Base-by-base conservation (phyloP, 2,329 filamentous ascomycete genomes). In the Paraphoma chrysanthemicola region DNA sequence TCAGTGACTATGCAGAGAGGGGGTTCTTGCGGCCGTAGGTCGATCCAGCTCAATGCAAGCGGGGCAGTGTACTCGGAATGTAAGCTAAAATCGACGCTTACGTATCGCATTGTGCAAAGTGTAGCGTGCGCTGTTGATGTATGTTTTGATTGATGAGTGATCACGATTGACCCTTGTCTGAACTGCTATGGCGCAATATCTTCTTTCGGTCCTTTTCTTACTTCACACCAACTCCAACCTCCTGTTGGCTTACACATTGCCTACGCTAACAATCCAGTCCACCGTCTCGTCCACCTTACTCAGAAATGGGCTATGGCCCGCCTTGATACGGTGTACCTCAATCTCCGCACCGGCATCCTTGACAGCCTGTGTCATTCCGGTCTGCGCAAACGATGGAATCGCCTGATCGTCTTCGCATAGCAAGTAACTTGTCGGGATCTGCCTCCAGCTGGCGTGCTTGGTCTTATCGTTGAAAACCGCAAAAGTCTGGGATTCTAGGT, bases 271-370 rank as follows among this genome's bases (percentile, higher is more conserved):
- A 45, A 80, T 64, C 54, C 72, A 69, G 12, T 57, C 64, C 4
- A 72, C 77, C 48, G 75, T 64, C 46, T 70, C 69, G 44, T 70
- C 70, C 0, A 77, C 73, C 64, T 66, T 73, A 33, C 74, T 78
- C 60, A 80, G 54, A 59, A 80, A 81, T 16, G 78, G 79, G 60
- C 75, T 78, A 62, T 81, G 79, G 1, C 75, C 72, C 12, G 61
- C 64, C 53, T 76, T 68, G 4, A 75, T 49, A 17, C 68, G 74
- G 50, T 71, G 71, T 4, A 74, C 68, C 38, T 68, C 66, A 16
- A 76, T 60, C 1, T 72, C 63, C 0, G 57, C 74, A 0, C 73
- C 74, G 33, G 55, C 54, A 3, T 68, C 67, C 57, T 62, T 63
- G 29, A 72, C 67, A 14, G 54, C 66, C 6, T 56, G 55, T 6